Evolutionary conservation across 306 rosid genomes (phyloP), one percentile per base, ranked within the genome.

Genomic region (Medicago ruthenica): DNA sequence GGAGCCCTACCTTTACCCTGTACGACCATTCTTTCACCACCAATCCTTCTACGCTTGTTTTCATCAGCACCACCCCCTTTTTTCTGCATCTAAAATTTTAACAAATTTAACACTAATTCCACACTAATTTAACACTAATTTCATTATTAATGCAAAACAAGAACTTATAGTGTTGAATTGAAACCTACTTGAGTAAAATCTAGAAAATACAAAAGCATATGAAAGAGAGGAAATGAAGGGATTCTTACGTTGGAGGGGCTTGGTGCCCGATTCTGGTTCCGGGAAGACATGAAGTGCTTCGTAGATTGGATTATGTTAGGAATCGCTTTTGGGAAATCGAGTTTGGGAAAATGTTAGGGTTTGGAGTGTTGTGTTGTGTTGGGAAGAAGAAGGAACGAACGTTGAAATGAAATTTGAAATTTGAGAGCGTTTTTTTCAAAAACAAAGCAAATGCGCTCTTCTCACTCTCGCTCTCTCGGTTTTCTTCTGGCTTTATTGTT

Each of bases 181-280:
- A 64, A 50, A 8, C 12, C 7, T 58, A 31, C 8, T 3, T 3
- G 13, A 20, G 40, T 3, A 7, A 68, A 54, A 71, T 40, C 20
- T 39, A 8, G 1, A 6, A 44, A 73, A 74, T 11, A 2, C 1
- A 17, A 9, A 18, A 14, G n/a, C 4, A 27, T 22, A 11, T 7
- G 71, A 17, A 21, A 53, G 53, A 2, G 10, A 66, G 16, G 16
- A 22, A 47, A 34, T 27, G 47, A 13, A 59, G 66, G 31, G 45
- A 34, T 34, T 34, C 89, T 86, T 76, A 89, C 97, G 20, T 74
- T 74, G 37, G 86, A 79, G 37, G 96, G 96, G 63, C 93, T 92
- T 5, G 97, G 99, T 64, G 99, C 88, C 72, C 90, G 78, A 58
- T 92, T 95, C 89, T 95, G 96, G 85, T 84, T 90, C 10, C 99